These are phyloP conservation scores for Didymella segeticola DNA, from an alignment of 2,329 filamentous ascomycete species.

Conservation along the genomic window DNA sequence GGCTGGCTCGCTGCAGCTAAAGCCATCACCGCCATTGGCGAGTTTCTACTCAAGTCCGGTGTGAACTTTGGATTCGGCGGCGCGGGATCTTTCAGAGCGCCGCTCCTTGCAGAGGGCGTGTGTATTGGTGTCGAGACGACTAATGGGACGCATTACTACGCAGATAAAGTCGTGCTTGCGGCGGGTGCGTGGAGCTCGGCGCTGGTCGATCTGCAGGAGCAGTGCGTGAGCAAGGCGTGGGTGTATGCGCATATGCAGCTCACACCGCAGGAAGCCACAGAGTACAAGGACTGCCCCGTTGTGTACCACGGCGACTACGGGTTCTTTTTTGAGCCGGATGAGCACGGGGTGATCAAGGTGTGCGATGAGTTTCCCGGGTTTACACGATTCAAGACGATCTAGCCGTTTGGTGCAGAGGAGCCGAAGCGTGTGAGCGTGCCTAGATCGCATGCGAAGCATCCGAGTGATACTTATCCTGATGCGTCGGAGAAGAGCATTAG, in stretches of 20 bases:
- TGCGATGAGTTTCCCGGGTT: slow-evolving; percentile 66
- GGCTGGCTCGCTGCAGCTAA: slow-evolving; percentile 58
- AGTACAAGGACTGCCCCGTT: slow-evolving; percentile 61
- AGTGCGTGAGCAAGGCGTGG: slow-evolving; percentile 62
- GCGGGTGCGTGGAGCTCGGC: slow-evolving; percentile 45
- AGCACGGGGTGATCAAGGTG: slow-evolving; percentile 55
- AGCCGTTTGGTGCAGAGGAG: slow-evolving; percentile 55
- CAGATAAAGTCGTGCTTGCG: slow-evolving; percentile 55
- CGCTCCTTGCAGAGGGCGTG: slow-evolving; percentile 47
- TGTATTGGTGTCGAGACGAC: slow-evolving; percentile 53
- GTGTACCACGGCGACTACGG: slow-evolving; percentile 58
- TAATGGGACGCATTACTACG: slow-evolving; percentile 52
- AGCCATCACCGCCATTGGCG: slow-evolving; percentile 56
- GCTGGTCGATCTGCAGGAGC: slow-evolving; percentile 39
- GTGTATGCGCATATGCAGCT: slow-evolving; percentile 62
- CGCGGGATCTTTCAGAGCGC: slow-evolving; percentile 55
- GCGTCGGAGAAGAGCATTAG: slow-evolving; percentile 51
- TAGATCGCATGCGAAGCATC: slow-evolving; percentile 52
- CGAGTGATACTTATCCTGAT: slow-evolving; percentile 54
- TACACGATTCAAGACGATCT: slow-evolving; percentile 39
- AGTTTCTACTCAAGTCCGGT: slow-evolving; percentile 46
- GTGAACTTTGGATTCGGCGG: slow-evolving; percentile 53
- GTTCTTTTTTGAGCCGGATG: slow-evolving; percentile 61
- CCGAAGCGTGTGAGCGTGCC: slow-evolving; percentile 63
- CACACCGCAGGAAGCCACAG: slow-evolving; percentile 54